A percentile compares a stretch with the other conserved stretches of the same genome.
phyloP scores from a whole-genome alignment of 768 basidiomycete genomes.

The Mycena albidolilacea region DNA sequence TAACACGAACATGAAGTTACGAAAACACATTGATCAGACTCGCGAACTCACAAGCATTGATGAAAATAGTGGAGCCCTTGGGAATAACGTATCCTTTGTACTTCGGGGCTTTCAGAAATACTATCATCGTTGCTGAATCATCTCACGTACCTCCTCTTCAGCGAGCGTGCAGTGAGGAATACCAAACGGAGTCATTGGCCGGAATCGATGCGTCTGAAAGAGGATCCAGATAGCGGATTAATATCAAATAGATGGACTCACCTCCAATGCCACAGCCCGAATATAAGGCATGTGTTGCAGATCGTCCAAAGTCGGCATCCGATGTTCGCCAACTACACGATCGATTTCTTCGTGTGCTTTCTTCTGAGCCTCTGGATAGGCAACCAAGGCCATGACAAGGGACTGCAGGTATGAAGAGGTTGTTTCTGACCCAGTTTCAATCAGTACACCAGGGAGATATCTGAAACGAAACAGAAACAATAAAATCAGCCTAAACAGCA shows the following conservation, averaged over 20 bases:
- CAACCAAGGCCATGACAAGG: slow-evolving; percentile 44
- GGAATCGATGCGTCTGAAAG: slow-evolving; percentile 27
- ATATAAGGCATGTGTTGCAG: slow-evolving; percentile 43
- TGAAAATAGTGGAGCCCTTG: slow-evolving; percentile 29
- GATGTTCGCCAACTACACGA: slow-evolving; percentile 43
- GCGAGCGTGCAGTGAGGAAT: slow-evolving; percentile 20
- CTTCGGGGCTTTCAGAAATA: neutral
- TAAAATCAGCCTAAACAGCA: neutral
- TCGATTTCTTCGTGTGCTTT: slow-evolving; percentile 26
- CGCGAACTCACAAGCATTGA: slow-evolving; percentile 32
- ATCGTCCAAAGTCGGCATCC: slow-evolving; percentile 43
- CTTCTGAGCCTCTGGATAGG: slow-evolving; percentile 31
- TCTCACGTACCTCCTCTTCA: slow-evolving; percentile 15
- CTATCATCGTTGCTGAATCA: neutral
- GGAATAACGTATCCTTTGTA: slow-evolving; percentile 33
- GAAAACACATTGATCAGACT: neutral
- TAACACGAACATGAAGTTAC: neutral
- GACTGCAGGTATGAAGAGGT: slow-evolving; percentile 45
- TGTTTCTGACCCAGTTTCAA: slow-evolving; percentile 52
- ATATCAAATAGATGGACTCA: slow-evolving; percentile 4
- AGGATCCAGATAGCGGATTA: neutral
- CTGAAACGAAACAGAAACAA: slow-evolving; percentile 26
- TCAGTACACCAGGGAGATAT: slow-evolving; percentile 48
- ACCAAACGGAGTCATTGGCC: slow-evolving; percentile 14
- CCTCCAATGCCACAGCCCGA: slow-evolving; percentile 43